Base-by-base conservation (phyloP, 129 eudicot genomes). In the Dittrichia graveolens region DNA sequence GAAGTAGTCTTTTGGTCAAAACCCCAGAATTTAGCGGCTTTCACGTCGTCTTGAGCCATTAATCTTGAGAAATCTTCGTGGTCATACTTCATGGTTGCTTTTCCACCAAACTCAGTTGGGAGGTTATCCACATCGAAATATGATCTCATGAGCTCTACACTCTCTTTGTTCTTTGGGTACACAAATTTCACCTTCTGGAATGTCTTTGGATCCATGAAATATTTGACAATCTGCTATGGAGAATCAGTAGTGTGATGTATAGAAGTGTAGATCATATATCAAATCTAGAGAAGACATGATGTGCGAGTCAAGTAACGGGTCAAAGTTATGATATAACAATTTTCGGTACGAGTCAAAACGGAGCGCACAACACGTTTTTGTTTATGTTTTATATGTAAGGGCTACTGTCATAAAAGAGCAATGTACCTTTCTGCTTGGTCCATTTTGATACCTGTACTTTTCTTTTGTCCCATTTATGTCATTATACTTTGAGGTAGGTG, bases 101-200 rank as follows among this genome's bases (percentile, higher is more conserved):
- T 84, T 31, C 96, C 98, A 9, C 98, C 98, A 75, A 93, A 89
- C 76, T 89, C 98, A 42, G 79, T 84, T 4, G 98, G 96, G 56
- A 93, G 98, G 74, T 93, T 93, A 62, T 89, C 95, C 4, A 84
- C 67, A 78, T 93, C 96, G 58, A 93, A 93, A 46, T 75, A 85
- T 8, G 80, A 65, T 83, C 79, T 85, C 98, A 93, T 89, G 10
- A 85, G 75, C 83, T 89, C 96, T 45, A 74, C 78, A 55, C 98
- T 89, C 43, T 82, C 90, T 69, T 93, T 87, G 79, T 87, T 81
- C 42, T 89, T 87, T 14, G 98, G 96, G 88, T 87, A 87, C 44
- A 84, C 92, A 52, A 93, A 93, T 64, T 84, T 85, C 52, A 93
- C 85, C 75, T 93, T 93, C 79, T 85, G 77, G 65, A 46, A 72